phyloP scores from a whole-genome alignment of 805 yeast genomes.

The Diddensiella transvaalensis region DNA sequence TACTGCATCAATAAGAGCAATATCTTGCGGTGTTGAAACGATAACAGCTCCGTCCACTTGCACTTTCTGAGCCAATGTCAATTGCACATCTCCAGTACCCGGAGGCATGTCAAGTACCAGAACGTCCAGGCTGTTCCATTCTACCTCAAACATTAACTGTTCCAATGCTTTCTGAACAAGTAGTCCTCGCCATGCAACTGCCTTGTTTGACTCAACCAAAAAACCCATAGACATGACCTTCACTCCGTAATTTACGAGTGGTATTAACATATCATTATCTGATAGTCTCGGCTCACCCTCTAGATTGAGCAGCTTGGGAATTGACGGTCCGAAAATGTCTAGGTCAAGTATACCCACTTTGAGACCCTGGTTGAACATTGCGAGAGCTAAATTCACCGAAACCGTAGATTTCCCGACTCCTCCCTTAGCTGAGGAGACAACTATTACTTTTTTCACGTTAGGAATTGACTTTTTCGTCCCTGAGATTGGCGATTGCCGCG shows the following conservation, averaged over 20 bases:
- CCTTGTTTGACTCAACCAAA: slow-evolving; percentile 58
- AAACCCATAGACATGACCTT: slow-evolving; percentile 91
- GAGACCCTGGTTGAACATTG: slow-evolving; percentile 50
- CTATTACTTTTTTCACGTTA: slow-evolving; percentile 56
- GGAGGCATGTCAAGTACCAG: slow-evolving; percentile 85
- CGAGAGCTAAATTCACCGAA: slow-evolving; percentile 59
- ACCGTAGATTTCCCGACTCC: slow-evolving; percentile 83
- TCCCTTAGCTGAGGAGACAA: slow-evolving; percentile 75
- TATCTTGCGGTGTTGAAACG: slow-evolving; percentile 83
- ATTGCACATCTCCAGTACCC: slow-evolving; percentile 85
- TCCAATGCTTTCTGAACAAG: slow-evolving; percentile 86
- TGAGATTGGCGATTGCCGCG: slow-evolving; percentile 20
- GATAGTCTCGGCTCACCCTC: slow-evolving; percentile 65
- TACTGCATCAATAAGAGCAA: slow-evolving; percentile 74
- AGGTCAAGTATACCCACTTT: slow-evolving; percentile 71
- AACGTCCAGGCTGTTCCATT: slow-evolving; percentile 65
- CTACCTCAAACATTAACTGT: slow-evolving; percentile 77
- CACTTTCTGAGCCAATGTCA: slow-evolving; percentile 77
- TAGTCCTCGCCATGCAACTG: slow-evolving; percentile 80
- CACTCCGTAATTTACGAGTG: slow-evolving; percentile 68
- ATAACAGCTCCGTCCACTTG: slow-evolving; percentile 74
- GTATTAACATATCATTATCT: slow-evolving; percentile 52
- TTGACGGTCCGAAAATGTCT: slow-evolving; percentile 81
- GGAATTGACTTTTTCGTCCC: slow-evolving; percentile 44
- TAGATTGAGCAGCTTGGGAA: slow-evolving; percentile 68